A percentile compares a stretch with the other conserved stretches of the same genome.
Evolutionary conservation across 75 land plant species (phyloP).

Genomic region (Pinus tabuliformis): DNA sequence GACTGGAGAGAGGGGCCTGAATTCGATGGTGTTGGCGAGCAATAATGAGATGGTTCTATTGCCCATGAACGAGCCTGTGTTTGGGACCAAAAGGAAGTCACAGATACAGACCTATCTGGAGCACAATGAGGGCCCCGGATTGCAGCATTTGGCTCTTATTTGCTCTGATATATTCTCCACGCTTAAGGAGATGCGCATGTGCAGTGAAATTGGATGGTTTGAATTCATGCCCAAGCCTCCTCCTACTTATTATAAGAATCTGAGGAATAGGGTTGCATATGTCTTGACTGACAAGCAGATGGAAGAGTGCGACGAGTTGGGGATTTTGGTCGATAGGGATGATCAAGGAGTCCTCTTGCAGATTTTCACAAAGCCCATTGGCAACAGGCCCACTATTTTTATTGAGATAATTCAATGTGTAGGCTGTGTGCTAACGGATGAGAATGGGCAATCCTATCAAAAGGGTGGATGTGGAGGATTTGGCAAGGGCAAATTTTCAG

Average conservation of each 20-base stretch:
- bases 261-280: conserved; percentile 64
- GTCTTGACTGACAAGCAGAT: conserved; percentile 82
- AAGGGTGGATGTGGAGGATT: conserved; percentile 97
- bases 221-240: conserved; percentile 97
- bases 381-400: conserved; percentile 97
- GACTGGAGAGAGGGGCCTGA: conserved; percentile 90
- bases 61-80: conserved; percentile 93
- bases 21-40: conserved; percentile 89
- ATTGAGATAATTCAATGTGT: conserved; percentile 96
- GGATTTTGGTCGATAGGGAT: conserved; percentile 92
- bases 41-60: conserved; percentile 89
- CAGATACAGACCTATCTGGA: conserved; percentile 97
- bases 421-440: conserved; percentile 79
- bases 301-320: conserved; percentile 86
- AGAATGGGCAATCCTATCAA: conserved; percentile 61
- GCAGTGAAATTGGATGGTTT: conserved; percentile 76
- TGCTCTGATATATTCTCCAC: conserved; percentile 76
- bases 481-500: conserved; percentile 98
- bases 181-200: conserved; percentile 72
- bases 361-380: conserved; percentile 97
- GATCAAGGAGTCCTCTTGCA: conserved; percentile 94
- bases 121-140: conserved; percentile 91
- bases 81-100: conserved; percentile 87
- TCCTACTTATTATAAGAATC: conserved; percentile 77
- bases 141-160: conserved; percentile 89